phyloP scores from a whole-genome alignment of 2,329 filamentous ascomycete genomes.

The Trichoderma pleuroti region DNA sequence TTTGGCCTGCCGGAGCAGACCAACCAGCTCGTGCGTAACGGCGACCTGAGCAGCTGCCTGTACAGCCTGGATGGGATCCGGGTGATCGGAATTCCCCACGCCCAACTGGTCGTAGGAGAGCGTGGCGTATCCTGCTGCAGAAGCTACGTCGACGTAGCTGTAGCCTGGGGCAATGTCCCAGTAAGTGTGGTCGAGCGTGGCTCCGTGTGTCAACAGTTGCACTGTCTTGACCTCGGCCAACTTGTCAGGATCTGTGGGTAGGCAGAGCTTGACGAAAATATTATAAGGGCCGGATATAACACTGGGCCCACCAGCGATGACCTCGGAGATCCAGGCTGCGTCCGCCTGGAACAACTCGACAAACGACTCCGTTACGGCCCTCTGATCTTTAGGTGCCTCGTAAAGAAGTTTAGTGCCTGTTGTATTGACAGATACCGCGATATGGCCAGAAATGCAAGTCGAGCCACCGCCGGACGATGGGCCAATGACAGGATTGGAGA shows the following conservation, averaged over 20 bases:
- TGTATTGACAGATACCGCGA: neutral
- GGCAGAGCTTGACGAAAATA: conserved; percentile 7
- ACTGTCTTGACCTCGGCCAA: neutral
- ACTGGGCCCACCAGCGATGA: neutral
- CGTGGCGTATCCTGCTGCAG: neutral
- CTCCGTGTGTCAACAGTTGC: conserved; percentile 2
- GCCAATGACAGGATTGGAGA: neutral
- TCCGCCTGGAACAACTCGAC: neutral
- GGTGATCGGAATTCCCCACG: neutral
- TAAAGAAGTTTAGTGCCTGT: neutral
- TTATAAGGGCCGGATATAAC: neutral
- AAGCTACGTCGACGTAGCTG: conserved; percentile 4
- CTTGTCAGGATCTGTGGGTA: neutral
- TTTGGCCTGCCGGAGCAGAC: neutral
- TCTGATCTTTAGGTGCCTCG: neutral
- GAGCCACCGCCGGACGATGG: neutral
- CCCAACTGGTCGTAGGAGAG: conserved; percentile 8
- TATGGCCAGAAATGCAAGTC: conserved; percentile 1
- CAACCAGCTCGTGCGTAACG: neutral
- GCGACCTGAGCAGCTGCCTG: neutral
- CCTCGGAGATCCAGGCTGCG: neutral
- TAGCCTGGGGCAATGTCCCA: neutral
- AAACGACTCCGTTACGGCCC: neutral
- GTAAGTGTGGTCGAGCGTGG: conserved; percentile 7
- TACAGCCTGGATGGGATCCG: neutral